Evolutionary conservation across 805 yeast genomes (phyloP).

Genomic region (Metschnikowia koreensis): DNA sequence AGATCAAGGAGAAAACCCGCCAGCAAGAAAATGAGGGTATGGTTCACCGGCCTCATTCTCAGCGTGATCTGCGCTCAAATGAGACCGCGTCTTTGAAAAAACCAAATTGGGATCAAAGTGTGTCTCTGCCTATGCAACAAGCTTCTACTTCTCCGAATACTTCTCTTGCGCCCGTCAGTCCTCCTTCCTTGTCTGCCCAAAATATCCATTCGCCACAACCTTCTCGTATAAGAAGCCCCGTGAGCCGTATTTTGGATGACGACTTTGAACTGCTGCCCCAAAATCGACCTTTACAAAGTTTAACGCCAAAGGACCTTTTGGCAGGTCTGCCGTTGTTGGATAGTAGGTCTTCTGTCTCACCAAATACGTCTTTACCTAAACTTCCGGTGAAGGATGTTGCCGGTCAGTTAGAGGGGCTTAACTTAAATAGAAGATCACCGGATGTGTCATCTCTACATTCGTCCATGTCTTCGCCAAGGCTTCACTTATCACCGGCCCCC

Average conservation of each 20-base stretch:
- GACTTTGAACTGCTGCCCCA: constrained; percentile 14
- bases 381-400: constrained; percentile 20
- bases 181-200: constrained; percentile 2
- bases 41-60: neutral
- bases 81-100: neutral
- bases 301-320: constrained; percentile 48
- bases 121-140: neutral
- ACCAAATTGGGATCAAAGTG: neutral
- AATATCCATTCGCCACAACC: constrained; percentile 35
- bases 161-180: neutral
- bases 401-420: constrained; percentile 29
- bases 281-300: constrained; percentile 26
- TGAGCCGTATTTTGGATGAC: constrained; percentile 19
- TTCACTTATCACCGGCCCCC: constrained; percentile 56
- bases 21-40: constrained; percentile 11
- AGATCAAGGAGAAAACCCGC: constrained; percentile 43
- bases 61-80: constrained; percentile 1
- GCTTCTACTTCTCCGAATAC: neutral
- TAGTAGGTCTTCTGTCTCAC: constrained; percentile 11
- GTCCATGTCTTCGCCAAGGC: constrained; percentile 49
- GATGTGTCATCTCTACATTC: constrained; percentile 24
- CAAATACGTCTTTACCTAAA: constrained; percentile 10
- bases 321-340: constrained; percentile 8
- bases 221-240: constrained; percentile 30
- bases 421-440: constrained; percentile 24